Base-by-base conservation (phyloP, 2,329 filamentous ascomycete genomes). In the Fusarium veterinarium region DNA sequence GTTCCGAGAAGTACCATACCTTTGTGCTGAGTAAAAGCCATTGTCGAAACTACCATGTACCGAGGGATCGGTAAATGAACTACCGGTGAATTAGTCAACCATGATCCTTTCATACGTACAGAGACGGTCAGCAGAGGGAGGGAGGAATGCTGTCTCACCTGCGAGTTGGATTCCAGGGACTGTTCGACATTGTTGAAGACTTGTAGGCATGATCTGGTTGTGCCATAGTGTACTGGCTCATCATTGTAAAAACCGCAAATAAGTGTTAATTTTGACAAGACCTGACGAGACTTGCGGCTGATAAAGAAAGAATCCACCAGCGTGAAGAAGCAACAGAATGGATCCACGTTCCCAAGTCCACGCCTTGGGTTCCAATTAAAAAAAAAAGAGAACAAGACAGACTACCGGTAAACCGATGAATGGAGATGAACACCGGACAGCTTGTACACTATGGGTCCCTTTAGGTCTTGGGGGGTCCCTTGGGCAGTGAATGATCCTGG, bases 111-210 rank as follows among this genome's bases (percentile, higher is more conserved):
- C 41, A 33, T 37, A 41, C 35, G 31, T 37, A 41, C 37, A 45
- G 31, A 46, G 48, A 42, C 61, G 31, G 51, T 37, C 55, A 66
- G 67, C 44, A 53, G 63, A 60, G 40, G 45, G 58, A 46, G n/a
- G n/a, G n/a, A 11, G 53, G 60, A 51, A 64, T 58, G 59, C 59
- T 31, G 51, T 81, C 86, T 84, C 84, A 89, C 87, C 86, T 89
- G 81, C 84, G 86, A 73, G 84, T 81, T 72, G 85, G 78, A 72
- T 84, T 83, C 87, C 87, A 88, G 64, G 85, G 83, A 75, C 85
- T 83, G 79, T 83, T 84, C 69, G 85, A 80, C 79, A 83, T 82
- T 76, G 81, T 80, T 73, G 85, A 78, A 71, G 80, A 81, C 78
- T 83, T 84, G 80, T 87, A 87, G 70, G 83, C 81, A 82, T 85